Evolutionary conservation across 805 yeast species (phyloP).

Genomic region (Candida coquimbonensis): DNA sequence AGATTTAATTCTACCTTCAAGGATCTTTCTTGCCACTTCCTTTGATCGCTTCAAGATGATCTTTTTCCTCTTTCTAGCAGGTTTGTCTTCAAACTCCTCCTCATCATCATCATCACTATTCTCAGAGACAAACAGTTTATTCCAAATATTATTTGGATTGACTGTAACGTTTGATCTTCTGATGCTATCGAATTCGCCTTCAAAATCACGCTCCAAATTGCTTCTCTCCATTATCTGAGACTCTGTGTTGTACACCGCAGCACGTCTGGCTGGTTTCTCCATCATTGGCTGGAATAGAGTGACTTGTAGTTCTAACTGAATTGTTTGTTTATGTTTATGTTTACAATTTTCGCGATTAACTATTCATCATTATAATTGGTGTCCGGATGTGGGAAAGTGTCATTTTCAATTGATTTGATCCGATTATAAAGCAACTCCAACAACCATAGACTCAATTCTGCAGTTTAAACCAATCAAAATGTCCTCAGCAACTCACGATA

Average conservation of each 20-base stretch:
- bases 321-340: no score
- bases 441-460: background rate
- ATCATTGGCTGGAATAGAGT: no score
- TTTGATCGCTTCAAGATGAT: background rate
- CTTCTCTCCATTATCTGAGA: background rate
- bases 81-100: background rate
- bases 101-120: background rate
- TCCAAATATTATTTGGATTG: conserved; percentile 2
- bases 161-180: conserved; percentile 13
- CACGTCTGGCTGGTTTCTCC: no score
- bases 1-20: no score
- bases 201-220: conserved; percentile 13
- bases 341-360: no score
- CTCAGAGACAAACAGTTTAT: background rate
- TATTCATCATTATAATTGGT: no score
- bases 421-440: background rate
- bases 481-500: conserved; percentile 14
- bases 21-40: no score
- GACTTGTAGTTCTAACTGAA: no score
- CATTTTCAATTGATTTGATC: no score
- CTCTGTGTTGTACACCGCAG: background rate
- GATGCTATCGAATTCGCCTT: conserved; percentile 16
- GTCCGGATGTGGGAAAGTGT: no score
- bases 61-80: background rate
- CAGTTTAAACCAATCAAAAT: background rate